These are phyloP conservation scores for Podila horticola DNA, from an alignment of 192 early-diverging fungal genomes.

Conservation along the genomic window DNA sequence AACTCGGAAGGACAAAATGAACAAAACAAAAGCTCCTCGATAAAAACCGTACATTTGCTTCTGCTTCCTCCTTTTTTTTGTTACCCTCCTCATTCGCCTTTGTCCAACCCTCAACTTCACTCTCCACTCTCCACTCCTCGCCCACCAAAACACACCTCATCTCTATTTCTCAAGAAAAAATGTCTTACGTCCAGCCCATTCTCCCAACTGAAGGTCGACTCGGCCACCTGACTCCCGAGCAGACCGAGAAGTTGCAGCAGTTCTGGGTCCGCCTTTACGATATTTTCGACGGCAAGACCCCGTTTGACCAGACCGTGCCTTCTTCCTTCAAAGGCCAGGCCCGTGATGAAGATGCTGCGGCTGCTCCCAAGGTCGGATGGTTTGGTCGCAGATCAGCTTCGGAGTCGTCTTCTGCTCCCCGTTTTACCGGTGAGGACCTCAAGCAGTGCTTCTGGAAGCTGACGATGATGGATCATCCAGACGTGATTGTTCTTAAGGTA, in stretches of 20 bases:
- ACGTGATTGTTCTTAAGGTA: slow-evolving; percentile 47
- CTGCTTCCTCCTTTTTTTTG: not conserved
- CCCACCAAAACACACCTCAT: not conserved
- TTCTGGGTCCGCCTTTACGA: slow-evolving; percentile 49
- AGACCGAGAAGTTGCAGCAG: slow-evolving; percentile 38
- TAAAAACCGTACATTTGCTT: not conserved
- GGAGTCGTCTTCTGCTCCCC: slow-evolving; percentile 1
- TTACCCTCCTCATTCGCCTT: too few species aligned
- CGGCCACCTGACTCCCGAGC: slow-evolving; percentile 42
- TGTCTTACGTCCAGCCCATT: slow-evolving; percentile 20
- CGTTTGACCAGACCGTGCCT: slow-evolving; percentile 42
- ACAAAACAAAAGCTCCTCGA: too few species aligned
- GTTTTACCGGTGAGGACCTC: slow-evolving; percentile 29
- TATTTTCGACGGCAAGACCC: slow-evolving; percentile 51
- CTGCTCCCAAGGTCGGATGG: slow-evolving; percentile 22
- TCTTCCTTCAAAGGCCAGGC: slow-evolving; percentile 47
- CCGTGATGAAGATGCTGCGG: slow-evolving; percentile 16
- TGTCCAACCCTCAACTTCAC: not conserved
- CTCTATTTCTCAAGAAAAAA: not conserved
- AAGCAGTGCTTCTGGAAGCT: slow-evolving; percentile 35
- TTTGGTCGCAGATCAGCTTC: slow-evolving; percentile 24
- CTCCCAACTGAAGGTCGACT: slow-evolving; percentile 45
- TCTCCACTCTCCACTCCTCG: not conserved
- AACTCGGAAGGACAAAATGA: not conserved
- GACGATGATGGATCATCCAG: slow-evolving; percentile 49